Evolutionary conservation across 1,284 basidiomycete species (phyloP), one percentile per base, ranked within the genome.

Genomic region (Abortiporus biennis): DNA sequence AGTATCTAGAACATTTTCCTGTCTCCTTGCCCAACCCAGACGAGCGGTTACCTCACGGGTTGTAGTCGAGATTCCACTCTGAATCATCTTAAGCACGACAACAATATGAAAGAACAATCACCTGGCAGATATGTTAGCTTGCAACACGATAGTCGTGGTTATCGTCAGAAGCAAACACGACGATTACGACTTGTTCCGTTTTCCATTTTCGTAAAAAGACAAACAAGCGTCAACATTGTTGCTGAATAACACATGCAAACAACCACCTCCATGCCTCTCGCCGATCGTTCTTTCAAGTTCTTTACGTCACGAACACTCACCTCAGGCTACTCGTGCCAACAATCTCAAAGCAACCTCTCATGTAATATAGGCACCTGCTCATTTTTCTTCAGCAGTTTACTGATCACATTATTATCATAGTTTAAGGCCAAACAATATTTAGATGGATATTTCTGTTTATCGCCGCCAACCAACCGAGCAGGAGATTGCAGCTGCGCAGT

Each of bases 1-100:
- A 89, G 85, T 89, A 89, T 90, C 85, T 78, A 73, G 85, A 87
- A 87, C 84, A 85, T 70, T 71, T 51, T 56, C 55, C 50, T 63
- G 85, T 89, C 86, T 74, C 71, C 85, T 71, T 59, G 50, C 73
- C 71, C 66, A 85, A 79, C 85, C 82, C 67, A 39, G 25, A n/a
- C n/a, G 37, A 42, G 66, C 60, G 45, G 45, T 50, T 52, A 41
- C 44, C 49, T 45, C 48, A 61, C 71, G 68, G 83, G 77, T 86
- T 71, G 66, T 75, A 78, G 30, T 29, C 60, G 65, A 81, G 85
- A 66, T 80, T 85, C 85, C 85, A 89, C 85, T 89, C 85, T 85
- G 80, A 81, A 77, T 87, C 81, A 85, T 88, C 84, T 63, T 56
- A 43, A 54, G 38, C 6, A n/a, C 27, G 27, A 9, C 27, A 29